phyloP scores from a whole-genome alignment of 2,329 filamentous ascomycete species.

The Pyrenochaeta sp. region DNA sequence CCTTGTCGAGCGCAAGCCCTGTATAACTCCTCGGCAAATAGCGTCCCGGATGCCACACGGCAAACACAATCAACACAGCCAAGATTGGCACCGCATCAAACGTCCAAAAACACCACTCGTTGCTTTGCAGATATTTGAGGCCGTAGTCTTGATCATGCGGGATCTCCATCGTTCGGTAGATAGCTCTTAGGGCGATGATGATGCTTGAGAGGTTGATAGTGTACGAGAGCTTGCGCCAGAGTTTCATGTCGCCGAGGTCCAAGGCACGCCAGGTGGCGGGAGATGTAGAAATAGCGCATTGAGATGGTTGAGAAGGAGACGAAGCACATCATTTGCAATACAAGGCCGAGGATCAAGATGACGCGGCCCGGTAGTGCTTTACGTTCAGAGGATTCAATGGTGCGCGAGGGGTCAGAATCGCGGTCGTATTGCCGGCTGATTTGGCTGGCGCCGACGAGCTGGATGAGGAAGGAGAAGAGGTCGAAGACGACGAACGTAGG shows the following conservation, averaged over 20 bases:
- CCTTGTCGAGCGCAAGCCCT: constrained; percentile 37
- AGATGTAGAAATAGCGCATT: constrained; percentile 47
- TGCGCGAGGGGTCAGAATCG: constrained; percentile 49
- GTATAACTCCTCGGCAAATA: constrained; percentile 46
- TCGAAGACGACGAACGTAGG: constrained; percentile 60
- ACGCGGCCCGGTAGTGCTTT: constrained; percentile 40
- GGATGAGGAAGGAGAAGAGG: constrained; percentile 58
- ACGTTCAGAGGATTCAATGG: constrained; percentile 48
- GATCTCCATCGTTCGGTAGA: constrained; percentile 64
- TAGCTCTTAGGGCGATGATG: constrained; percentile 56
- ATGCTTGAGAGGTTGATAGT: constrained; percentile 46
- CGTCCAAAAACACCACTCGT: constrained; percentile 64
- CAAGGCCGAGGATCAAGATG: constrained; percentile 57
- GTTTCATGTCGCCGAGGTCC: constrained; percentile 47
- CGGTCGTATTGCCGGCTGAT: constrained; percentile 47
- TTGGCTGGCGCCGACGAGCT: constrained; percentile 55
- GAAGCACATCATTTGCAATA: constrained; percentile 62
- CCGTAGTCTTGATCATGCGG: constrained; percentile 55
- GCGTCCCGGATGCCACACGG: constrained; percentile 58
- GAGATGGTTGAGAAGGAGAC: constrained; percentile 57
- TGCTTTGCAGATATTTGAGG: constrained; percentile 59
- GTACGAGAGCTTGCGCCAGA: constrained; percentile 46
- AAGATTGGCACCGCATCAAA: constrained; percentile 62
- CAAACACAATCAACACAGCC: constrained; percentile 59
- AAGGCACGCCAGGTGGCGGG: constrained; percentile 35